Conservation (phyloP, 805 yeast genomes). For the Candida khao-thaluensis region DNA sequence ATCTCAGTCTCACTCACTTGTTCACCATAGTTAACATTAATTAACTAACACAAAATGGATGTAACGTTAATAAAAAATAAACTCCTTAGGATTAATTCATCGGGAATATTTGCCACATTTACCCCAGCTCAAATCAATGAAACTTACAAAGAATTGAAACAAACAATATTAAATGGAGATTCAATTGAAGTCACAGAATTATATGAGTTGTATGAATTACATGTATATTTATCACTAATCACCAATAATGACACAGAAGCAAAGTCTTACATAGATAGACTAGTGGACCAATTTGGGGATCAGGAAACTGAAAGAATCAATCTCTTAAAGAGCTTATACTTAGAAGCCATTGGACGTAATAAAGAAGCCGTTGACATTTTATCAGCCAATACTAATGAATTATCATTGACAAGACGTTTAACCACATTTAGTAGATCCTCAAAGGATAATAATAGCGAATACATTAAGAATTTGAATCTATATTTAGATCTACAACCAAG, state of each 20-base stretch:
- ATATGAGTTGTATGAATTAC: conserved; percentile 64
- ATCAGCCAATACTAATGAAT: conserved; percentile 33
- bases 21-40: too few species aligned
- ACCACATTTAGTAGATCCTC: conserved; percentile 30
- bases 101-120: conserved; percentile 51
- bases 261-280: conserved; percentile 56
- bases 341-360: conserved; percentile 51
- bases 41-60: conserved; percentile 1
- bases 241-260: conserved; percentile 73
- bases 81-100: conserved; percentile 48
- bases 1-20: too few species aligned
- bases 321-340: conserved; percentile 52
- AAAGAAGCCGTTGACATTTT: conserved; percentile 28
- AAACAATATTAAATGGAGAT: conserved; percentile 28
- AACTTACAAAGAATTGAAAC: conserved; percentile 41
- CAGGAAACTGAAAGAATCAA: conserved; percentile 54
- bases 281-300: conserved; percentile 62
- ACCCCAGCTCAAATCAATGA: conserved; percentile 44
- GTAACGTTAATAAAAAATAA: conserved; percentile 34
- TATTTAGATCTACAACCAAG: conserved; percentile 65
- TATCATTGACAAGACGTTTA: conserved; percentile 36
- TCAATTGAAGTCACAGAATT: conserved; percentile 44
- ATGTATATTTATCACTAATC: conserved; percentile 61
- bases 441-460: conserved; percentile 32
- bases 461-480: conserved; percentile 53